Evolutionary conservation across 139 green algal genomes (phyloP).

Genomic region (Volvox reticuliferus): DNA sequence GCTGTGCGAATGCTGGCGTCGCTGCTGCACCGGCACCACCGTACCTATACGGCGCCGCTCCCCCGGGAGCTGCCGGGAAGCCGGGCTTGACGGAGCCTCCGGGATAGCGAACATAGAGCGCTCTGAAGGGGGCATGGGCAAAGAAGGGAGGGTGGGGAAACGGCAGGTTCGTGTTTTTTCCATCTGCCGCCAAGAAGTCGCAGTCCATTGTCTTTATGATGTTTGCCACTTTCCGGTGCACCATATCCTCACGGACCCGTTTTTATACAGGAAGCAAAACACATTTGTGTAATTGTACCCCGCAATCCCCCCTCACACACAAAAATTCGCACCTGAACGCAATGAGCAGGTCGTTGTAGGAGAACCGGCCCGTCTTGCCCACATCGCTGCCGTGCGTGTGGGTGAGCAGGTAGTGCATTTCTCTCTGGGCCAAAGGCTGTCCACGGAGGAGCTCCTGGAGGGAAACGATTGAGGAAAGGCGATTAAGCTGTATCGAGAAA

Average conservation of each 20-base stretch:
- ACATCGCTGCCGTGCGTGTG: conserved; percentile 47
- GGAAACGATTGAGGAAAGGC: background rate
- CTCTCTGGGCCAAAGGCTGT: background rate
- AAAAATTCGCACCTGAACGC: conserved; percentile 18
- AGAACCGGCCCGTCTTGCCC: conserved; percentile 49
- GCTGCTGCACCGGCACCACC: background rate
- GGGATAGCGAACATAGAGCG: conserved; percentile 28
- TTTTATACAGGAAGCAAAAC: too few species aligned
- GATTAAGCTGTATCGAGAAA: too few species aligned
- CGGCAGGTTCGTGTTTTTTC: too few species aligned
- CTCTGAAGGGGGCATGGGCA: background rate
- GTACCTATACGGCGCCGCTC: too few species aligned
- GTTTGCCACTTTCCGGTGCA: too few species aligned
- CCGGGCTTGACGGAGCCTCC: conserved; percentile 4
- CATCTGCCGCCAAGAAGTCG: too few species aligned
- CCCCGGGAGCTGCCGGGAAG: background rate
- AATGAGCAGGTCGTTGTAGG: conserved; percentile 60
- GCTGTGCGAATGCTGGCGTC: background rate
- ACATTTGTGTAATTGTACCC: too few species aligned
- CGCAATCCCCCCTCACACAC: too few species aligned
- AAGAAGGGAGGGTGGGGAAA: background rate
- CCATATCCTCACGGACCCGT: too few species aligned
- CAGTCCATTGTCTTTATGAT: too few species aligned
- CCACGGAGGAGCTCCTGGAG: conserved; percentile 10
- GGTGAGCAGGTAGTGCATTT: conserved; percentile 54